Evolutionary conservation across 768 basidiomycete genomes (phyloP).

Genomic region (Artomyces pyxidatus): DNA sequence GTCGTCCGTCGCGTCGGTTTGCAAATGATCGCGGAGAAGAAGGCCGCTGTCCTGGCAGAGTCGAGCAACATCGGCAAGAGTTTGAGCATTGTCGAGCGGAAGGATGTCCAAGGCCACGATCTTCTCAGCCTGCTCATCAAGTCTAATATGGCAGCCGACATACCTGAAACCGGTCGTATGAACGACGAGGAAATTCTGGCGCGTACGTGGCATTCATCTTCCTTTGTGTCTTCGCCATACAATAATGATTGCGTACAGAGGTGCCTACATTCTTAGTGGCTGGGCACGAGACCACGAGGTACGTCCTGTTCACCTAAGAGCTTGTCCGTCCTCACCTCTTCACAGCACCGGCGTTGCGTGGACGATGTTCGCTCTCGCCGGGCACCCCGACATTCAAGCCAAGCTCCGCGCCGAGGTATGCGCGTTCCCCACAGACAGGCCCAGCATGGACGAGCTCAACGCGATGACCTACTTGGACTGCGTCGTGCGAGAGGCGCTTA

Average conservation of each 20-base stretch:
- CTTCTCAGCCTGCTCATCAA: constrained; percentile 22
- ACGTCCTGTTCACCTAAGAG: neutral
- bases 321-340: neutral
- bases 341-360: constrained; percentile 24
- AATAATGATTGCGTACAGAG: constrained; percentile 13
- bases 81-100: constrained; percentile 4
- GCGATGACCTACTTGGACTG: constrained; percentile 26
- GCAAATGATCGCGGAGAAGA: constrained; percentile 43
- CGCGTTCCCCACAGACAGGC: constrained; percentile 15
- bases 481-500: constrained; percentile 23
- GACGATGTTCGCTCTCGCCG: constrained; percentile 25
- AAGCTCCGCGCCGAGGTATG: constrained; percentile 26
- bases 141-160: constrained; percentile 25
- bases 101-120: constrained; percentile 18
- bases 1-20: constrained; percentile 44
- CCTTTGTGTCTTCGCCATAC: neutral
- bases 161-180: constrained; percentile 19
- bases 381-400: constrained; percentile 24
- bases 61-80: neutral
- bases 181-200: constrained; percentile 25
- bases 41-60: constrained; percentile 24
- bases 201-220: constrained; percentile 7
- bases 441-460: constrained; percentile 24
- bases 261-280: constrained; percentile 25
- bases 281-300: constrained; percentile 22